Evolutionary conservation across 208 protist species (phyloP), one percentile per base, ranked within the genome.

Genomic region (Trichomonas vaginalis): DNA sequence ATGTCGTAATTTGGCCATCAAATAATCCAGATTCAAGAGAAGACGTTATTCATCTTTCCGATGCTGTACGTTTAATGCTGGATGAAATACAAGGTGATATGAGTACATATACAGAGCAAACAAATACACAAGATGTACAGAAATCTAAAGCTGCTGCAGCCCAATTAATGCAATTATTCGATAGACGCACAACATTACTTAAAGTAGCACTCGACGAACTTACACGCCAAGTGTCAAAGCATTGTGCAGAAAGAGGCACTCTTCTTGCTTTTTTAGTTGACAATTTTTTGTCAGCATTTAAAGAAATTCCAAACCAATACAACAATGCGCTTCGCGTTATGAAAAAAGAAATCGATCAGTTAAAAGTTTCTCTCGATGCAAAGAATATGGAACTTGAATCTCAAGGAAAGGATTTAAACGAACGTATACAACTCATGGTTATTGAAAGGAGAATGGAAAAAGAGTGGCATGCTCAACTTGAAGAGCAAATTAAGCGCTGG

Each of bases 231-330:
- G 86, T 92, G 8, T 92, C 86, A 51, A 45, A 42, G 14, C 86
- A 92, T 51, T 92, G 86, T 39, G 45, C 40, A 10, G 86, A 92
- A 51, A 42, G 86, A 39, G 86, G 86, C 21, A 51, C 86, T 37
- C 45, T 92, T 51, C n/a, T 92, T 10, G 42, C 86, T 39, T 92
- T 92, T 51, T 32, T 92, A 8, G 37, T 92, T 39, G 32, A 92
- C 32, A 45, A 92, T 39, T 51, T 92, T 8, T 48, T 92, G 14
- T 35, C 14, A 0, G 45, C 86, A 10, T 92, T 92, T 39, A 48
- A 51, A 48, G 86, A 92, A 51, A 92, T 92, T 51, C 86, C 86
- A n/a, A 92, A 92, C 6, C 86, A 92, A 39, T 92, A 92, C 45
- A 92, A 92, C 46, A 48, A 42, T n/a, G 40, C 45, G 8, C 45